A percentile compares a stretch with the other conserved stretches of the same genome.
phyloP scores from a whole-genome alignment of 129 eudicot species.

The Flaveria bidentis region DNA sequence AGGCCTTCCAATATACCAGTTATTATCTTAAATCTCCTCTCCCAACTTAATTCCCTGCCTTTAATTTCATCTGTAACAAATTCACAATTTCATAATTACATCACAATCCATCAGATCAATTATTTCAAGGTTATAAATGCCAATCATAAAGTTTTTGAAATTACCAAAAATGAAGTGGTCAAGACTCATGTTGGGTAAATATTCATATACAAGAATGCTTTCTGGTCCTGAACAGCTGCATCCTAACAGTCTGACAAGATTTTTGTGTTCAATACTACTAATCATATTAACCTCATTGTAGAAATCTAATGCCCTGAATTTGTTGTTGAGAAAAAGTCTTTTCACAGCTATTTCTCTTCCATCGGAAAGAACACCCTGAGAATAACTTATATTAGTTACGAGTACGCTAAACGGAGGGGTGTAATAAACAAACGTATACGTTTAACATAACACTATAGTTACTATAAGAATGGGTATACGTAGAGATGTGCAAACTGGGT shows the following conservation, averaged over 20 bases:
- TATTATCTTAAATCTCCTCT: slow-evolving; percentile 13
- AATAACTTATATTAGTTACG: neutral
- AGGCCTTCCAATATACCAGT: slow-evolving; percentile 13
- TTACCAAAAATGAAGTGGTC: slow-evolving; percentile 74
- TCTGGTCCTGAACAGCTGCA: slow-evolving; percentile 84
- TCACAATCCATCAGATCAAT: neutral
- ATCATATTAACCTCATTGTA: slow-evolving; percentile 80
- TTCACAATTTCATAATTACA: neutral
- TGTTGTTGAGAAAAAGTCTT: slow-evolving; percentile 84
- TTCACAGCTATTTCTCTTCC: slow-evolving; percentile 94
- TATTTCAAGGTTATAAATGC: neutral
- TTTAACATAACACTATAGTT: too few relatives aligned
- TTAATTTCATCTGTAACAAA: slow-evolving; percentile 45
- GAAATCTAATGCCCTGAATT: slow-evolving; percentile 80
- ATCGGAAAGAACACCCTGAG: slow-evolving; percentile 73
- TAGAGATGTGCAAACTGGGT: too few relatives aligned
- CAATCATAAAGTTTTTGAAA: neutral
- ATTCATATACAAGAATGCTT: slow-evolving; percentile 82
- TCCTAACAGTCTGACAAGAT: slow-evolving; percentile 70
- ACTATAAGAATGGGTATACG: too few relatives aligned
- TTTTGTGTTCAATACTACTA: slow-evolving; percentile 71
- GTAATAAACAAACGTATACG: too few relatives aligned
- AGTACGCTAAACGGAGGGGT: too few relatives aligned
- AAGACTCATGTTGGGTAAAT: slow-evolving; percentile 69
- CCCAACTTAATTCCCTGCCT: slow-evolving; percentile 51